A percentile compares a stretch with the other conserved stretches of the same genome.
Evolutionary conservation across 2,329 filamentous ascomycete genomes (phyloP).

Genomic region (Metarhizium anisopliae): DNA sequence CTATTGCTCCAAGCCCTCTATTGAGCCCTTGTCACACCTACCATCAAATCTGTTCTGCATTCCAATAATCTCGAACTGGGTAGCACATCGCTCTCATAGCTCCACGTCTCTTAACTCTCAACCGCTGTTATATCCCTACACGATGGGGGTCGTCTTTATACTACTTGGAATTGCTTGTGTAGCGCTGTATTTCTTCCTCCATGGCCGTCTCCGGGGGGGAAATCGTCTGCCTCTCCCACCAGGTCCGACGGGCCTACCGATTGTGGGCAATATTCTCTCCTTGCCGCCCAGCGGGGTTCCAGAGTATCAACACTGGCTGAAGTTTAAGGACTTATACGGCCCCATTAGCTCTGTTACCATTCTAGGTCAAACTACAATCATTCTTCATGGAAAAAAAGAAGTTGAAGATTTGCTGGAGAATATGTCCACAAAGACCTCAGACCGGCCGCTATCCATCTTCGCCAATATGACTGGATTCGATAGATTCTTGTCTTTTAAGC

Average conservation of each 20-base stretch:
- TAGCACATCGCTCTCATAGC: no score
- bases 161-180: not conserved
- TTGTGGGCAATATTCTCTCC: constrained; percentile 38
- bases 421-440: constrained; percentile 13
- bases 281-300: constrained; percentile 25
- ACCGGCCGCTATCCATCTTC: constrained; percentile 6
- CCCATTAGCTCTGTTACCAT: constrained; percentile 16
- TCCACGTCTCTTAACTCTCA: no score
- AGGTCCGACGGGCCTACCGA: constrained; percentile 24
- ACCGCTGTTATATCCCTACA: no score
- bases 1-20: no score
- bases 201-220: not conserved
- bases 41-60: no score
- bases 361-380: constrained; percentile 25
- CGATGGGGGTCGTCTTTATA: not conserved
- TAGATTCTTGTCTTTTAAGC: constrained; percentile 6
- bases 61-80: no score
- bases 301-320: constrained; percentile 25
- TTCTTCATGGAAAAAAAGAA: constrained; percentile 29
- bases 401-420: constrained; percentile 25
- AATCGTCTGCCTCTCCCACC: constrained; percentile 10
- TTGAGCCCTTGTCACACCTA: no score
- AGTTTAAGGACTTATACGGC: constrained; percentile 23
- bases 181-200: not conserved
- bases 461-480: constrained; percentile 15